Evolutionary conservation across 306 rosid species (phyloP), one percentile per base, ranked within the genome.

Genomic region (Cajanus cajan): DNA sequence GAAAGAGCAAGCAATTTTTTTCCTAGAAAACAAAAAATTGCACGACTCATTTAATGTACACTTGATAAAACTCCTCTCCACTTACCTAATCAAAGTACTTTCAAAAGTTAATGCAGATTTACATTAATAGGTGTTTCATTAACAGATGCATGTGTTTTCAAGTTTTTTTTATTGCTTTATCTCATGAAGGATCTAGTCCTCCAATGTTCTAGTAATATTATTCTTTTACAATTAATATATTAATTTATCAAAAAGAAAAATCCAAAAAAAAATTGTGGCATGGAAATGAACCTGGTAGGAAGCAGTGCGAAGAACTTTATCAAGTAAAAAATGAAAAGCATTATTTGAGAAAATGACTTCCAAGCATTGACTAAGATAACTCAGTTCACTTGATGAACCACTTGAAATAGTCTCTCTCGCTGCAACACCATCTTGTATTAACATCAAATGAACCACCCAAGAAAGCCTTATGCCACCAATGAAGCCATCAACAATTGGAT

Each of bases 391-490:
- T 21, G 91, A 83, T 37, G 94, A 90, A 80, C 88, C 89, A 84
- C 85, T 87, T 64, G 90, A 87, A 82, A 78, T 54, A 33, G 89
- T 78, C 75, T 89, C 93, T 85, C 88, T 87, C 59, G 91, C 73
- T 50, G 87, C 83, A 80, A 63, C 78, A 77, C 83, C 83, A 71
- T 90, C 98, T 44, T 88, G 92, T 78, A 84, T 81, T 70, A 95
- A 80, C 95, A 95, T 91, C 82, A 95, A 90, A 86, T 92, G 95
- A 65, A 90, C 98, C 70, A 89, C 85, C 98, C 98, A 95, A 70
- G 93, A 94, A 84, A 95, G 91, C 87, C 97, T 89, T 73, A 88
- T 69, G 45, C 93, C 89, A 74, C 92, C 95, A 75, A 86, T 52
- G 66, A 85, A 89, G 75, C 95, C 94, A 83, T 89, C 95, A 76